A percentile compares a stretch with the other conserved stretches of the same genome.
These are phyloP conservation scores for Kandelia obovata DNA, from an alignment of 345 rosid genomes.

Conservation along the genomic window DNA sequence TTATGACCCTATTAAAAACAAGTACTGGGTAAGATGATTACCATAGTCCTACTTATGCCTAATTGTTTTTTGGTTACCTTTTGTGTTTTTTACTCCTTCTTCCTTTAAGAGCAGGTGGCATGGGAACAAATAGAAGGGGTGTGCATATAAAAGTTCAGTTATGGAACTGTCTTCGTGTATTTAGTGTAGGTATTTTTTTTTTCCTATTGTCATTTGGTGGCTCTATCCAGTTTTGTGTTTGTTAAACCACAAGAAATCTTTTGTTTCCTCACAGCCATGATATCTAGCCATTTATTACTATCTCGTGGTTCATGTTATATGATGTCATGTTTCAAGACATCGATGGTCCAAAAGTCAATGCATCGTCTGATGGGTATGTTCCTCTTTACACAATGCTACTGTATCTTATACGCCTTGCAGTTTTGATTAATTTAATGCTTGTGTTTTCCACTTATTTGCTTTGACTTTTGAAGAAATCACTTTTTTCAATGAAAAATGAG, in stretches of 20 bases:
- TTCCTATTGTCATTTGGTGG: slow-evolving; percentile 1
- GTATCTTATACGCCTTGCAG: neutral
- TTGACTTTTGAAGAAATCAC: too few relatives aligned
- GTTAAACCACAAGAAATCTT: slow-evolving; percentile 4
- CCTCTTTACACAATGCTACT: neutral
- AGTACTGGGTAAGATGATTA: slow-evolving; percentile 52
- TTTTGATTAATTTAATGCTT: neutral
- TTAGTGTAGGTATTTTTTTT: neutral
- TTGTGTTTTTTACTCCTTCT: neutral
- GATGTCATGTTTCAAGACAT: slow-evolving; percentile 7
- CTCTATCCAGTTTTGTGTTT: neutral
- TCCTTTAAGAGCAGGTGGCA: neutral
- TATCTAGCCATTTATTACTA: neutral
- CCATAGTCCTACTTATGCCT: slow-evolving; percentile 13
- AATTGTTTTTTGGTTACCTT: neutral
- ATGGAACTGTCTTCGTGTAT: neutral
- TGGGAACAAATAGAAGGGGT: neutral
- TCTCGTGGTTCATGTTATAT: neutral
- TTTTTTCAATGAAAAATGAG: too few relatives aligned
- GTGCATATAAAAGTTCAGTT: neutral
- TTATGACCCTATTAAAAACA: slow-evolving; percentile 40
- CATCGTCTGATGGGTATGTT: slow-evolving; percentile 51
- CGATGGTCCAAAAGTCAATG: slow-evolving; percentile 33
- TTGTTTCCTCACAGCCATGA: slow-evolving; percentile 7
- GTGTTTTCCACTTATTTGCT: too few relatives aligned